Base-by-base conservation (phyloP, 2,329 filamentous ascomycete species). In the Trichoderma afroharzianum region DNA sequence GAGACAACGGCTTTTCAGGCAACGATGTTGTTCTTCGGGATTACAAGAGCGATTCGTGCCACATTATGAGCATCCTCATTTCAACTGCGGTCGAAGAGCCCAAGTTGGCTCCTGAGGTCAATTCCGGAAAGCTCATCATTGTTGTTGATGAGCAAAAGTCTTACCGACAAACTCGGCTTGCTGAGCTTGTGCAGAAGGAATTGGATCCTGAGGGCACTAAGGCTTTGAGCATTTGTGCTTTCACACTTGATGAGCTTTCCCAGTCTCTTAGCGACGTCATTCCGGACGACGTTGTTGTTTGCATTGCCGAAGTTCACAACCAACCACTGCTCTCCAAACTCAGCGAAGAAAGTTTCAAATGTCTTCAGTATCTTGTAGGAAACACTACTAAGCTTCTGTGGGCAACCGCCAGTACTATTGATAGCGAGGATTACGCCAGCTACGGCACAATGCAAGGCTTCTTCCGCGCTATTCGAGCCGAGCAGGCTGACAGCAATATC, bases 111-210 rank as follows among this genome's bases (percentile, higher is more conserved):
- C 55, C 28, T 21, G 55, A 58, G n/a, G n/a, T n/a, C n/a, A n/a
- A n/a, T n/a, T n/a, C n/a, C n/a, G n/a, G n/a, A n/a, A n/a, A n/a
- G 18, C 43, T 66, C 11, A 33, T 68, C 8, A 43, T 59, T 24
- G 21, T 68, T n/a, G 67, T 70, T n/a, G 67, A 70, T 32, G 64
- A 68, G 32, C 32, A 68, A 59, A 47, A 68, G 64, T 57, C 63
- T 5, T 24, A 36, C 15, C 14, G 24, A n/a, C 64, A 68, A 3
- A 58, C 33, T n/a, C 30, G 24, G 6, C 21, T 68, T 8, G 64
- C 50, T 3, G 36, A 58, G 4, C n/a, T 68, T 9, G 21, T 68
- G 6, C 53, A n/a, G n/a, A 5, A 43, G 28, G 21, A 68, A n/a
- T 15, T 68, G 28, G 21, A 68, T 30, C 64, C 64, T 18, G 21